Evolutionary conservation across 1,284 basidiomycete genomes (phyloP).

Genomic region (Ustilago cynodontis): DNA sequence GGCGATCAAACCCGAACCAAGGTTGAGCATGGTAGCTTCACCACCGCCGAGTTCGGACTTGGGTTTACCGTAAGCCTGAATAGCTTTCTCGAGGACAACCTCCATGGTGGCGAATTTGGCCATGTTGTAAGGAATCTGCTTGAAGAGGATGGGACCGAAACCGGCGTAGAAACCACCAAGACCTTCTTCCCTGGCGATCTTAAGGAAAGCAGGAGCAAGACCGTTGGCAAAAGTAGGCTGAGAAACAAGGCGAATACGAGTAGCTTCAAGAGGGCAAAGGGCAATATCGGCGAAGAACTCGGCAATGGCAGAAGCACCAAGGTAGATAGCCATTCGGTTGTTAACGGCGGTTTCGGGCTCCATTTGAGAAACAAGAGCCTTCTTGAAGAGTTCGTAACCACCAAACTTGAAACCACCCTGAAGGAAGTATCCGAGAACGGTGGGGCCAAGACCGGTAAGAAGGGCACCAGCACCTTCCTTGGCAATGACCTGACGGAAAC

Average conservation of each 20-base stretch:
- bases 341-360: slow-evolving; percentile 66
- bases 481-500: slow-evolving; percentile 68
- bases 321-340: slow-evolving; percentile 69
- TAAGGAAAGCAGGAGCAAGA: slow-evolving; percentile 65
- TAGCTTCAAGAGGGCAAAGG: slow-evolving; percentile 70
- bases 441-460: slow-evolving; percentile 69
- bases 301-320: slow-evolving; percentile 67
- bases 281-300: slow-evolving; percentile 70
- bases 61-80: slow-evolving; percentile 72
- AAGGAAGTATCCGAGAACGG: slow-evolving; percentile 69
- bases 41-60: slow-evolving; percentile 71
- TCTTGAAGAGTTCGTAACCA: slow-evolving; percentile 70
- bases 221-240: slow-evolving; percentile 69
- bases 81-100: slow-evolving; percentile 72
- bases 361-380: slow-evolving; percentile 66
- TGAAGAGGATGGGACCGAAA: slow-evolving; percentile 71
- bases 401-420: slow-evolving; percentile 70
- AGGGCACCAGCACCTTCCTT: slow-evolving; percentile 68
- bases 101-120: slow-evolving; percentile 73
- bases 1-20: slow-evolving; percentile 68
- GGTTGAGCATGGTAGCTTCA: slow-evolving; percentile 65
- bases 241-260: slow-evolving; percentile 70
- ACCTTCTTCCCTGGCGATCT: slow-evolving; percentile 67
- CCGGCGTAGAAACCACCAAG: slow-evolving; percentile 71
- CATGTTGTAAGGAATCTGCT: slow-evolving; percentile 70